Percentiles rank a stretch among this genome's conserved stretches.
phyloP scores from a whole-genome alignment of 2,329 filamentous ascomycete genomes.

The Westerdykella ornata region DNA sequence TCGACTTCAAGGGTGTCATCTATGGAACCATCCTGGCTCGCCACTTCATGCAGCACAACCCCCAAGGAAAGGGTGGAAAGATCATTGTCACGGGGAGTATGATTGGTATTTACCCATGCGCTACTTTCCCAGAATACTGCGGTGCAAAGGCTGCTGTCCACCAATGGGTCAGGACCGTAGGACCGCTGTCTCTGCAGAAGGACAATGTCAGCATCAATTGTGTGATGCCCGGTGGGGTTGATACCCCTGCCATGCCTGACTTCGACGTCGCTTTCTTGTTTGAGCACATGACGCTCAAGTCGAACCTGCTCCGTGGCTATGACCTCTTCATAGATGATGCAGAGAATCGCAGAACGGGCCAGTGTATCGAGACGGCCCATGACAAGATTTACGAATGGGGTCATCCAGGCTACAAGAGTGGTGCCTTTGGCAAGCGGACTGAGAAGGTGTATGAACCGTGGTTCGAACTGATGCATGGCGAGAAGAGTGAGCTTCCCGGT shows the following conservation, averaged over 20 bases:
- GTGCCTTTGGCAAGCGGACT: conserved; percentile 37
- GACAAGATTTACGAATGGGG: conserved; percentile 35
- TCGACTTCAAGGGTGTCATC: conserved; percentile 46
- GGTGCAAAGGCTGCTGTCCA: conserved; percentile 45
- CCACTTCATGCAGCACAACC: conserved; percentile 50
- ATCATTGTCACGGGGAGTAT: conserved; percentile 44
- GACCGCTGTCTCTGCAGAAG: conserved; percentile 26
- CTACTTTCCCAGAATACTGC: conserved; percentile 45
- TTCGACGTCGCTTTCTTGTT: conserved; percentile 19
- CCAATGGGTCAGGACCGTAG: conserved; percentile 23
- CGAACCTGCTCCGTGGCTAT: conserved; percentile 43
- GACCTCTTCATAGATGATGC: conserved; percentile 40
- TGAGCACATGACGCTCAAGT: conserved; percentile 33
- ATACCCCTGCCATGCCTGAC: conserved; percentile 40
- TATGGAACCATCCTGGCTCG: conserved; percentile 46
- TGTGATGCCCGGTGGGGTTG: conserved; percentile 45
- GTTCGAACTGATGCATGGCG: conserved; percentile 41
- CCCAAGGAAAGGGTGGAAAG: conserved; percentile 36
- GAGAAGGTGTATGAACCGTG: conserved; percentile 45
- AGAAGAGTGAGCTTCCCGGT: conserved; percentile 38
- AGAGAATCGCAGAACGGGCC: conserved; percentile 35
- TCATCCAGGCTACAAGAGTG: conserved; percentile 37
- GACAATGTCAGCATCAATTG: conserved; percentile 47
- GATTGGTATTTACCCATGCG: conserved; percentile 41
- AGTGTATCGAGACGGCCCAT: conserved; percentile 41